Percentiles rank a stretch among this genome's conserved stretches.
These are phyloP conservation scores for Dipodascus albidus DNA, from an alignment of 805 yeast genomes.

Conservation along the genomic window DNA sequence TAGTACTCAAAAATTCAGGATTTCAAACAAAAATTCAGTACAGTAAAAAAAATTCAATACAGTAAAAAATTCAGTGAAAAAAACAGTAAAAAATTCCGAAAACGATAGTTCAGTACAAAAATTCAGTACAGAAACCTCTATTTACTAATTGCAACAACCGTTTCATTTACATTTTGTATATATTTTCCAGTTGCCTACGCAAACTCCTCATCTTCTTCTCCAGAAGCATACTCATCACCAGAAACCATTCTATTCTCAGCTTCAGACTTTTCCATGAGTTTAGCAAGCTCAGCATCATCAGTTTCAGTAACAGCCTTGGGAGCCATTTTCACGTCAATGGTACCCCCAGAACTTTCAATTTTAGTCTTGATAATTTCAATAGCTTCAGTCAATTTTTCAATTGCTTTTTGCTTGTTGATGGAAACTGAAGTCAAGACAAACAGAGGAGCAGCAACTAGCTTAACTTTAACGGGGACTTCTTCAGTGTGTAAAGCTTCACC, in stretches of 20 bases:
- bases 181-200: too few relatives aligned
- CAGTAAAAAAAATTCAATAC: too few relatives aligned
- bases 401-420: slow-evolving; percentile 82
- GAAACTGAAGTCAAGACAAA: slow-evolving; percentile 90
- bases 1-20: too few relatives aligned
- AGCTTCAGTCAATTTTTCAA: slow-evolving; percentile 66
- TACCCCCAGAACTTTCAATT: slow-evolving; percentile 69
- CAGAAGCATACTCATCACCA: slow-evolving; percentile 57
- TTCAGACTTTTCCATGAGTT: slow-evolving; percentile 87
- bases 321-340: slow-evolving; percentile 88
- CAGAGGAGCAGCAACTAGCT: slow-evolving; percentile 94
- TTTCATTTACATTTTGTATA: too few relatives aligned
- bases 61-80: too few relatives aligned
- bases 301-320: slow-evolving; percentile 98
- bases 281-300: slow-evolving; percentile 96
- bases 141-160: too few relatives aligned
- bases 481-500: slow-evolving; percentile 82
- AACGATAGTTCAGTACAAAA: too few relatives aligned
- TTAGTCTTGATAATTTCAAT: slow-evolving; percentile 62
- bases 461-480: slow-evolving; percentile 79
- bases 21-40: too few relatives aligned
- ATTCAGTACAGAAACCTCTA: too few relatives aligned
- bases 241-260: slow-evolving; percentile 77
- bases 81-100: too few relatives aligned
- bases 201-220: slow-evolving; percentile 23